Base-by-base conservation (phyloP, 345 rosid species). In the Angophora floribunda region DNA sequence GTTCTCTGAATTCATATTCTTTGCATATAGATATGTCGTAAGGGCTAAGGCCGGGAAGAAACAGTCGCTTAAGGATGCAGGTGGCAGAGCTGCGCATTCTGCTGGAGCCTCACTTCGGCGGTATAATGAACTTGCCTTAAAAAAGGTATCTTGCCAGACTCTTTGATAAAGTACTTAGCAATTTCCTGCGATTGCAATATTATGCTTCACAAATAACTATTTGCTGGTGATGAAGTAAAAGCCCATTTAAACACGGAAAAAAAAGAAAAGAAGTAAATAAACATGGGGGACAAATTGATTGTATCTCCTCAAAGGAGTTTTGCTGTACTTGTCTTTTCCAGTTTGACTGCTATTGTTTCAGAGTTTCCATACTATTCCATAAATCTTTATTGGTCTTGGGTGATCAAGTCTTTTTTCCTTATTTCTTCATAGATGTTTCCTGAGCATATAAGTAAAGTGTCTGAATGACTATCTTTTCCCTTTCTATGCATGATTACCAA, bases 41-140 rank as follows among this genome's bases (percentile, higher is more conserved):
- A 94, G 99, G 94, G 99, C 99, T 87, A 98, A 94, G 97, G 98
- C 99, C 88, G 99, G 99, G 59, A 97, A 94, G 92, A 97, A 95
- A 82, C 99, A 98, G 95, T 97, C 99, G 75, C 92, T 97, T 13
- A 98, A 98, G 92, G 98, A 98, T 92, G 98, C 91, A 89, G 88
- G 93, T 88, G 99, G 99, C 89, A 95, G 94, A 91, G 90, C 94
- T 90, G 93, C 93, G 24, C 97, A 98, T 93, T 98, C 99, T 88
- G 99, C 98, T 10, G 99, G 99, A 86, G 99, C 99, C 91, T 95
- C 98, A 50, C 98, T 98, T 88, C 98, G 99, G 87, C 96, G 99
- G 57, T 92, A 97, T 88, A 96, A 98, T 88, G 99, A 98, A 89
- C 96, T 94, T 88, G 97, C 96, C 84, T 92, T 98, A 88, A 98